Conservation (phyloP, 1,284 basidiomycete genomes). For the Fistulinella cinereoalba region DNA sequence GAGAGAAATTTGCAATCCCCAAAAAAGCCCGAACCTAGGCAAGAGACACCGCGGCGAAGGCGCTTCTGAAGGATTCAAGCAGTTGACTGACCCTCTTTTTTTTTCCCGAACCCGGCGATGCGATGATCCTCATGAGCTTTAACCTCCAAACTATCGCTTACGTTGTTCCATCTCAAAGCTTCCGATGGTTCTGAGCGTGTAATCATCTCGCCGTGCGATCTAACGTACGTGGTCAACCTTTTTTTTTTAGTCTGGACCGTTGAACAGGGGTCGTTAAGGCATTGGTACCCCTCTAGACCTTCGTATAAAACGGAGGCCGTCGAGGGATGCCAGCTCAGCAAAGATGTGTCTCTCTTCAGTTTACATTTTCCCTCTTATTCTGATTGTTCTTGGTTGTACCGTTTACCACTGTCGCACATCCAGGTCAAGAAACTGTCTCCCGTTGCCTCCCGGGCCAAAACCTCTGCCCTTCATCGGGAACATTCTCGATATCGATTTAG, state of each 20-base stretch:
- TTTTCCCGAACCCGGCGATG: slow-evolving; percentile 13
- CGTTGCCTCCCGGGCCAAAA: slow-evolving; percentile 32
- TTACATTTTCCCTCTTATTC: slow-evolving; percentile 8
- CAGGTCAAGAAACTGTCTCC: slow-evolving; percentile 19
- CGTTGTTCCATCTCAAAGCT: slow-evolving; percentile 21
- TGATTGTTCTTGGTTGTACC: slow-evolving; percentile 16
- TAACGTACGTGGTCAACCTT: slow-evolving; percentile 2
- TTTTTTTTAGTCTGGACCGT: slow-evolving; percentile 1
- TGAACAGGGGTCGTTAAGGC: slow-evolving; percentile 14
- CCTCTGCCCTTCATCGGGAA: slow-evolving; percentile 29
- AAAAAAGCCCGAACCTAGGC: slow-evolving; percentile 16
- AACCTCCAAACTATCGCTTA: slow-evolving; percentile 25
- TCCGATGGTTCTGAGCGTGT: slow-evolving; percentile 12
- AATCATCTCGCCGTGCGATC: slow-evolving; percentile 9
- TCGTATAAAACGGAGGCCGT: slow-evolving; percentile 21
- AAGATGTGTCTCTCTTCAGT: slow-evolving; percentile 15
- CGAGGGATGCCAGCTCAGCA: background rate
- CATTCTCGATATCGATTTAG: slow-evolving; percentile 21
- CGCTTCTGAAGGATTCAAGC: slow-evolving; percentile 9
- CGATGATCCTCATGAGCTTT: slow-evolving; percentile 27
- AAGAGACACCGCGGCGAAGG: slow-evolving; percentile 33
- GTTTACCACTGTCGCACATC: slow-evolving; percentile 6
- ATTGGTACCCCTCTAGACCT: background rate
- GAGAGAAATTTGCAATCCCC: slow-evolving; percentile 21
- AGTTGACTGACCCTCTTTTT: slow-evolving; percentile 5